Evolutionary conservation across 768 basidiomycete species (phyloP), one percentile per base, ranked within the genome.

Genomic region (Suillus fuscotomentosus): DNA sequence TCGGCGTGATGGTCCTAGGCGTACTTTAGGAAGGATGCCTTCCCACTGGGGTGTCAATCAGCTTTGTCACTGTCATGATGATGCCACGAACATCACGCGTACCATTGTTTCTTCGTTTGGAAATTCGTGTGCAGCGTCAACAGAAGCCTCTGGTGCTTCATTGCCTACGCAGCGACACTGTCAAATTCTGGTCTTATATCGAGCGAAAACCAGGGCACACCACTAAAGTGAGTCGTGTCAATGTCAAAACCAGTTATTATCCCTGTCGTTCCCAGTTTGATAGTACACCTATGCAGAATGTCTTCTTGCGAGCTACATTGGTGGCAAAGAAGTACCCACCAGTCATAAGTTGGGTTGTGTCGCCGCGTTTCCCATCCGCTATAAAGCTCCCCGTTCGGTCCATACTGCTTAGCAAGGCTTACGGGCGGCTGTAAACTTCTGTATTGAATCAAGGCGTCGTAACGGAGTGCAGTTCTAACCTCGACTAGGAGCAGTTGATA

Each of bases 371-470:
- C 97, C 97, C 97, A 99, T 61, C 96, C 97, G 67, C 90, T 93
- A 75, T 84, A 99, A 31, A 98, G 78, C 0, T 97, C 97, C 24
- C 97, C 97, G 48, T 95, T 97, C 3, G 95, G 92, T 8, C 97
- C 97, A 70, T 95, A 99, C 69, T 95, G 94, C n/a, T 97, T 97
- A 76, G 95, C 95, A 72, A 97, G 77, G 68, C 88, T 94, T 6
- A 83, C 85, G 27, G 96, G 87, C 7, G 96, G 91, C 95, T 97
- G 68, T 59, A 64, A 24, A 48, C 42, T 56, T 53, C 13, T 55
- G 67, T 34, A 14, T 42, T 36, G 42, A 47, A 50, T n/a, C 54
- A 42, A 34, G 62, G 41, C 15, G 15, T 14, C n/a, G 62, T 48
- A 56, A 51, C 48, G 31, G 62, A 45, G 54, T 38, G 17, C 36